A percentile compares a stretch with the other conserved stretches of the same genome.
Conservation (phyloP, 2,329 filamentous ascomycete species). For the Botrytis paeoniae region DNA sequence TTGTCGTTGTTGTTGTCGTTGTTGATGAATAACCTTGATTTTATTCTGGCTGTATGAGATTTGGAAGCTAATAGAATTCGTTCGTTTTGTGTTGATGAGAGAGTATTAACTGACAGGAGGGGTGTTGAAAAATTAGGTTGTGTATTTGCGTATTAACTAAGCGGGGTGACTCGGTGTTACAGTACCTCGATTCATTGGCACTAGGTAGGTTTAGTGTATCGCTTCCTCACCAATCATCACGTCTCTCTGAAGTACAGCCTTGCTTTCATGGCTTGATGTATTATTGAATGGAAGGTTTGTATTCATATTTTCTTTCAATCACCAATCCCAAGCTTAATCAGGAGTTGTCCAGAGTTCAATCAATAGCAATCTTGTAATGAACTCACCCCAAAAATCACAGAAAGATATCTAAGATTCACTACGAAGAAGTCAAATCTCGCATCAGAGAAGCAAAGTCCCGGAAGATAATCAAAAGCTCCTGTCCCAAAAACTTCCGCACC, state of each 20-base stretch:
- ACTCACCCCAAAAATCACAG: background rate
- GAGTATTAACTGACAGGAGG: background rate
- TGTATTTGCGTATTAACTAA: background rate
- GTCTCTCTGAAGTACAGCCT: background rate
- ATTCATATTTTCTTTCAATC: background rate
- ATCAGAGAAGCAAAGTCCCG: background rate
- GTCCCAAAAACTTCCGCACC: background rate
- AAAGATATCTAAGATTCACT: background rate
- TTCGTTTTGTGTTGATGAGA: background rate
- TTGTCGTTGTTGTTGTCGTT: too few species aligned
- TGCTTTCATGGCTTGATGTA: background rate
- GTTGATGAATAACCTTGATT: too few species aligned
- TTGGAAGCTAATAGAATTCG: too few species aligned
- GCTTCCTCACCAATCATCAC: background rate
- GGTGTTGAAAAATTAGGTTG: rapidly evolving
- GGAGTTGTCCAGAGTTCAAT: background rate
- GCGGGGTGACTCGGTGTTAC: background rate
- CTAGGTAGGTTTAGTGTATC: background rate
- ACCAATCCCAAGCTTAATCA: background rate
- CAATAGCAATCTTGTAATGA: background rate
- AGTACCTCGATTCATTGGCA: background rate
- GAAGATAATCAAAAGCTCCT: background rate
- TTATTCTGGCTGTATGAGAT: too few species aligned
- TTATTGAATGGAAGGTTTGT: background rate
- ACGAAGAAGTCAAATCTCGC: background rate